phyloP scores from a whole-genome alignment of 1,284 basidiomycete genomes.

The Coniophora puteana region DNA sequence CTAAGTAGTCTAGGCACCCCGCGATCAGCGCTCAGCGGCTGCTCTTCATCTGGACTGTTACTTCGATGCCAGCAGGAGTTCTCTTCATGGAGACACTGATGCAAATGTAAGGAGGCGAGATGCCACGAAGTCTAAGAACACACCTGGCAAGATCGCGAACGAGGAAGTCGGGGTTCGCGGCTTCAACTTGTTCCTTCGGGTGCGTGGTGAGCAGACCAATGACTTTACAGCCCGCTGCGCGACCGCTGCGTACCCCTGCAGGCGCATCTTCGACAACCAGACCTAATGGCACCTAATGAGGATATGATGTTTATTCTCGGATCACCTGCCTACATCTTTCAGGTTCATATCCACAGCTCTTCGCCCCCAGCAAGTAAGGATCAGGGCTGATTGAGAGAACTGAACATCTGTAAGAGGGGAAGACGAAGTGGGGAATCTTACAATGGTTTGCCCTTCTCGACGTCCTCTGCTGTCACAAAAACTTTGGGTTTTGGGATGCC shows the following conservation, averaged over 20 bases:
- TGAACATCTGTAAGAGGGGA: constrained; percentile 25
- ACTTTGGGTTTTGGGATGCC: constrained; percentile 56
- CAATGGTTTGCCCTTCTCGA: constrained; percentile 77
- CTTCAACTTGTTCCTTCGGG: constrained; percentile 58
- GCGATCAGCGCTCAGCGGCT: too few species aligned
- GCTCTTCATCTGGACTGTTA: not conserved
- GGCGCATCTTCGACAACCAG: constrained; percentile 89
- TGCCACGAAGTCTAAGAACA: constrained; percentile 6
- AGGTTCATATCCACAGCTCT: constrained; percentile 56
- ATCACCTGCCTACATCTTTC: constrained; percentile 44
- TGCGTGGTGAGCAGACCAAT: constrained; percentile 81
- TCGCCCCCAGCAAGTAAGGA: constrained; percentile 77
- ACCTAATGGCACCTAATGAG: constrained; percentile 35
- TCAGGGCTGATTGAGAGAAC: constrained; percentile 62
- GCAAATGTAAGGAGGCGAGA: not conserved
- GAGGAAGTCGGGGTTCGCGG: constrained; percentile 53
- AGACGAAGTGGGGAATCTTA: constrained; percentile 27
- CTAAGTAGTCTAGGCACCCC: constrained; percentile 6
- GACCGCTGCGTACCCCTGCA: constrained; percentile 70
- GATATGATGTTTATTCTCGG: constrained; percentile 1
- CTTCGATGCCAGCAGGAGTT: constrained; percentile 14
- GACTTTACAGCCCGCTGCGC: constrained; percentile 75
- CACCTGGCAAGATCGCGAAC: constrained; percentile 62
- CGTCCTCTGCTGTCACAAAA: constrained; percentile 79
- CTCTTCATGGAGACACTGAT: constrained; percentile 25